A percentile compares a stretch with the other conserved stretches of the same genome.
Conservation (phyloP, 2,329 filamentous ascomycete species). For the Cercospora nicotianae region DNA sequence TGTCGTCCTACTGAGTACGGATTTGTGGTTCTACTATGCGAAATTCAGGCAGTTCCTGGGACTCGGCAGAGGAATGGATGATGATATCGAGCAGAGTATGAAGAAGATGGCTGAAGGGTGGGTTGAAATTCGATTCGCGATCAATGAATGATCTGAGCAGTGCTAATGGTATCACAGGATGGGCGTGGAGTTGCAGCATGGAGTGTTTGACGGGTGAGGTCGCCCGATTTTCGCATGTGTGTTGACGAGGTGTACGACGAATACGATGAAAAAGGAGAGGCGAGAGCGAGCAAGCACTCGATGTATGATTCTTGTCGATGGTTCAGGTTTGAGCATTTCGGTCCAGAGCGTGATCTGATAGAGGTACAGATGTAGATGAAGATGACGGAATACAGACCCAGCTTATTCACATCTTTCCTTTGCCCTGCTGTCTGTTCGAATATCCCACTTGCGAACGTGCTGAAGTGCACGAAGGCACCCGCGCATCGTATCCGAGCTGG, state of each 20-base stretch:
- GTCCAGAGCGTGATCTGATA: background rate
- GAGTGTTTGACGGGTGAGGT: conserved; percentile 76
- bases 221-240: too few species aligned
- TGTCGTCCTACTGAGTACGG: conserved; percentile 70
- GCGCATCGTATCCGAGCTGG: background rate
- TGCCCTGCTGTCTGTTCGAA: background rate
- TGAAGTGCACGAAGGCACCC: background rate
- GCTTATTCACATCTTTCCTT: background rate
- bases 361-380: background rate
- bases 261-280: background rate
- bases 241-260: background rate
- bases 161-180: conserved; percentile 57
- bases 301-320: background rate
- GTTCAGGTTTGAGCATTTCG: background rate
- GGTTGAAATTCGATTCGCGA: conserved; percentile 20
- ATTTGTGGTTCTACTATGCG: conserved; percentile 80
- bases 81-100: conserved; percentile 88
- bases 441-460: background rate
- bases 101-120: conserved; percentile 70
- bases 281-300: background rate
- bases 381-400: background rate
- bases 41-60: conserved; percentile 76
- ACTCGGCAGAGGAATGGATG: conserved; percentile 82
- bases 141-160: background rate
- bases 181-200: conserved; percentile 85